Base-by-base conservation (phyloP, 371 early-diverging fungal species). In the Batkoa obscura region DNA sequence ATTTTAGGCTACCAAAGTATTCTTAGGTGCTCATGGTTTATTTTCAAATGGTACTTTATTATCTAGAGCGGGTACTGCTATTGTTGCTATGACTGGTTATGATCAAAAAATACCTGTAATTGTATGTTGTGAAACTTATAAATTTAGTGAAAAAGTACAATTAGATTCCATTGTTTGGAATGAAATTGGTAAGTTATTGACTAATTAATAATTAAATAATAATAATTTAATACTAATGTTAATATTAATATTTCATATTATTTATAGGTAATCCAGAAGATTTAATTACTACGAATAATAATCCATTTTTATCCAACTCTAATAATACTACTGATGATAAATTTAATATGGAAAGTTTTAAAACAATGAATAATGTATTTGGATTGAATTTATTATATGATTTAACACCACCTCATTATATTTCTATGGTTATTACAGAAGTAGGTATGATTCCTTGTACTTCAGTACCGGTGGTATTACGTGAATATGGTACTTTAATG, bases 151-250 rank as follows among this genome's bases (percentile, higher is more conserved):
- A 47, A 75, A 81, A 9, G 85, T 89, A 17, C 87, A 92, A 64
- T 73, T 98, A 30, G 98, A 96, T 67, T 87, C 94, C 2, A 83
- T 93, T 64, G 94, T 94, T 1, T 78, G 79, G 81, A 96, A 98
- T 67, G 98, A 96, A 66, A 73, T 95, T 54, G 94, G 86, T 69
- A 60, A 45, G 65, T 68, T 41, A 4, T 8, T 8, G 8, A 13
- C n/a, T n/a, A n/a, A n/a, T n/a, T n/a, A n/a, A n/a, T n/a, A n/a
- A n/a, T n/a, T n/a, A n/a, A n/a, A n/a, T n/a, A n/a, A n/a, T n/a
- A n/a, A n/a, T n/a, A n/a, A n/a, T n/a, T n/a, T n/a, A n/a, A n/a
- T n/a, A n/a, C n/a, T n/a, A n/a, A n/a, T n/a, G n/a, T n/a, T n/a
- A n/a, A n/a, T n/a, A n/a, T n/a, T n/a, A n/a, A n/a, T n/a, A n/a